phyloP scores from a whole-genome alignment of 2,329 filamentous ascomycete species.

The Penicillium sp. region DNA sequence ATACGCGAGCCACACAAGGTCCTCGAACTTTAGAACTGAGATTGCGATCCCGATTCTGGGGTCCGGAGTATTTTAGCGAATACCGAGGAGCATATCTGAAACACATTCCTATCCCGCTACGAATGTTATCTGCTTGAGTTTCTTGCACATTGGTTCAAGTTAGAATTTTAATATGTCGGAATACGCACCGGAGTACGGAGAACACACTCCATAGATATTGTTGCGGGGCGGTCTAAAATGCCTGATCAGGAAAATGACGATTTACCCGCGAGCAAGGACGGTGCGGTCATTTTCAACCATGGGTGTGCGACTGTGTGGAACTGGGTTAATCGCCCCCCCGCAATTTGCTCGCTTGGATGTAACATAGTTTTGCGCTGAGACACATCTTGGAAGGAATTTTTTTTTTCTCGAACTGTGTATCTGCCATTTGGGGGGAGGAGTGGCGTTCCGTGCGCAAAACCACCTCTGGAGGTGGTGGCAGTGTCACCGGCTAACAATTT shows the following conservation, averaged over 20 bases:
- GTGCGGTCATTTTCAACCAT: conserved; percentile 3
- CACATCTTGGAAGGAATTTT: neutral
- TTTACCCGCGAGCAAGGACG: conserved; percentile 1
- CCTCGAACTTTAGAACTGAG: conserved; percentile 2
- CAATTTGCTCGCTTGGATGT: conserved; percentile 11
- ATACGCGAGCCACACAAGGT: conserved; percentile 1
- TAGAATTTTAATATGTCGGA: too few species aligned
- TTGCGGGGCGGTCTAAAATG: neutral
- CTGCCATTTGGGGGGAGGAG: neutral
- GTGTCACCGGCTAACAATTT: neutral
- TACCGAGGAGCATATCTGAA: conserved; percentile 11
- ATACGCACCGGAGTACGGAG: too few species aligned
- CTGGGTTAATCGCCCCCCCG: conserved; percentile 10
- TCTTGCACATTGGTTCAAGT: too few species aligned
- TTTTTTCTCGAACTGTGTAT: neutral
- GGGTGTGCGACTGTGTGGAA: conserved; percentile 3
- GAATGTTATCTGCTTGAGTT: too few species aligned
- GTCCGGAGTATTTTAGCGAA: conserved; percentile 9
- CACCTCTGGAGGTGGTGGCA: neutral
- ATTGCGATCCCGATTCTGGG: conserved; percentile 1
- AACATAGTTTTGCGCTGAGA: neutral
- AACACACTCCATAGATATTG: too few species aligned
- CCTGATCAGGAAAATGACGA: neutral
- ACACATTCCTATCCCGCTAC: neutral
- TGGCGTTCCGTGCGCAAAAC: conserved; percentile 1